phyloP scores from a whole-genome alignment of 495 filamentous ascomycete species.

The Penicillium ucsense region DNA sequence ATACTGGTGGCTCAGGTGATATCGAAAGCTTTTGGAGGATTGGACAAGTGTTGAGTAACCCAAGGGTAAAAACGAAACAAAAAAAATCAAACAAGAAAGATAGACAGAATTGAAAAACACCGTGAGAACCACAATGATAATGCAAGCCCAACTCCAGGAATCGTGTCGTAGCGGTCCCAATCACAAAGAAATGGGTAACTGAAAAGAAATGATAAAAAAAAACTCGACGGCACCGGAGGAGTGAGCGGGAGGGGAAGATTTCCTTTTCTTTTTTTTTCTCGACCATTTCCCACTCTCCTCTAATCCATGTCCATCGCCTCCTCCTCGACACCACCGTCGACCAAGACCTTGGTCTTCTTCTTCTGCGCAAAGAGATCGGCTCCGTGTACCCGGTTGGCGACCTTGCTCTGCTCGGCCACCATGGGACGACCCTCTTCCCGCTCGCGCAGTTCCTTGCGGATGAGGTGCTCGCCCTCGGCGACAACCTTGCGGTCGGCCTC shows the following conservation, averaged over 20 bases:
- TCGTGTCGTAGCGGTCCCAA: conserved; percentile 22
- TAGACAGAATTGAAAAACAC: conserved; percentile 8
- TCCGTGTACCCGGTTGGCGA: conserved; percentile 27
- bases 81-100: no score
- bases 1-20: conserved; percentile 8
- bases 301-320: conserved; percentile 61
- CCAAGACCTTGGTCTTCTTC: conserved; percentile 51
- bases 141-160: conserved; percentile 25
- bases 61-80: no score
- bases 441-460: conserved; percentile 39
- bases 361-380: conserved; percentile 51
- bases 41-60: no score
- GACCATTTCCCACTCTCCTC: conserved; percentile 6
- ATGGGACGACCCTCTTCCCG: conserved; percentile 35
- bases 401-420: conserved; percentile 28
- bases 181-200: conserved; percentile 7
- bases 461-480: conserved; percentile 78
- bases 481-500: conserved; percentile 79
- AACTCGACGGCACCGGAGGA: conserved; percentile 1
- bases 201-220: conserved; percentile 2
- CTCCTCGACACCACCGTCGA: conserved; percentile 58
- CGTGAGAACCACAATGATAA: conserved; percentile 14
- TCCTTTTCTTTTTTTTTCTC: no score
- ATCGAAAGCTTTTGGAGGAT: conserved; percentile 20
- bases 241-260: no score